A percentile compares a stretch with the other conserved stretches of the same genome.
phyloP scores from a whole-genome alignment of 169 alveolate genomes.

The Plasmodium coatneyi region DNA sequence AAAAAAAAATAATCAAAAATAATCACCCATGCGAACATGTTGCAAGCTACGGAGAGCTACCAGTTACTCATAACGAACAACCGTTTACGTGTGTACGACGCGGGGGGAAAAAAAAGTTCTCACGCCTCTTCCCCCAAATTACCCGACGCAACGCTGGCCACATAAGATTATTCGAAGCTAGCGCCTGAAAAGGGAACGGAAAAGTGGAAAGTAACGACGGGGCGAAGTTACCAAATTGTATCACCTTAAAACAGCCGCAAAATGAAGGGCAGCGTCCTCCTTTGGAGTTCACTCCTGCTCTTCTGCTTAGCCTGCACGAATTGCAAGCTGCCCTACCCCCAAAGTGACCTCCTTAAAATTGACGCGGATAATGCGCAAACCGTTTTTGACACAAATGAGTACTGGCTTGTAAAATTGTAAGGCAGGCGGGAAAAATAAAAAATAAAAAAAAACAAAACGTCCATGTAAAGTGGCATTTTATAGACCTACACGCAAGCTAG shows the following conservation, averaged over 20 bases:
- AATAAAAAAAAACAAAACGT: constrained; percentile 2
- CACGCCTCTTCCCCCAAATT: not conserved
- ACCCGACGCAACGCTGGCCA: not conserved
- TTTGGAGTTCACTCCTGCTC: not conserved
- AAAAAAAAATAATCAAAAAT: not conserved
- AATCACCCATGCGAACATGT: not conserved
- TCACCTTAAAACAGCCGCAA: not conserved
- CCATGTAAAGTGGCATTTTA: not conserved
- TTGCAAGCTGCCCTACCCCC: constrained; percentile 21
- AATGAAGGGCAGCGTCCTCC: constrained; percentile 8
- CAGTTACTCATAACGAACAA: not conserved
- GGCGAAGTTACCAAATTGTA: not conserved
- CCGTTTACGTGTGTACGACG: not conserved
- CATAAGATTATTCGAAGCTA: not conserved
- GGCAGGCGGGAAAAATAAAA: not conserved
- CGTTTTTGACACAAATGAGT: constrained; percentile 7
- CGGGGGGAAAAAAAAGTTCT: not conserved
- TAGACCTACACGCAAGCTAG: not conserved
- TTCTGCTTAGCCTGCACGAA: constrained; percentile 2
- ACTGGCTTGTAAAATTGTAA: constrained; percentile 66
- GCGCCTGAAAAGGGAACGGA: not conserved
- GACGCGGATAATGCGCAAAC: constrained; percentile 10
- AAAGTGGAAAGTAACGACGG: not conserved
- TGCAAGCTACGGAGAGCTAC: not conserved
- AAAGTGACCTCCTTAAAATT: constrained; percentile 23